Percentiles rank a stretch among this genome's conserved stretches.
These are phyloP conservation scores for Leccinum incarnatum DNA, from an alignment of 768 basidiomycete species.

Conservation along the genomic window DNA sequence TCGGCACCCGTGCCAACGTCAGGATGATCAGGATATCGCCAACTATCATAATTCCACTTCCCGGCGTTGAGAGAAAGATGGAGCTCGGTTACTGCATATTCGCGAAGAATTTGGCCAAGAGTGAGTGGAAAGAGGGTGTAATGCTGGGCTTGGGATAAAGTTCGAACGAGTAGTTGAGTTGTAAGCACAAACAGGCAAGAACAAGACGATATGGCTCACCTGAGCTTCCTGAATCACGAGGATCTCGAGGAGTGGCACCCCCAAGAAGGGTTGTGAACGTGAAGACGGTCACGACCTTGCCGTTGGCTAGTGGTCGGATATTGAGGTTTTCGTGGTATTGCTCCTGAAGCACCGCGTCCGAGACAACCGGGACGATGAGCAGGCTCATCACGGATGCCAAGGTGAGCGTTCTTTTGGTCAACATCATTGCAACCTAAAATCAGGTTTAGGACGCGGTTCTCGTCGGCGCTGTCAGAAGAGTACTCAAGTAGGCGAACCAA, in stretches of 20 bases:
- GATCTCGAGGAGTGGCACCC: slow-evolving; percentile 54
- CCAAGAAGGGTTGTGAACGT: slow-evolving; percentile 67
- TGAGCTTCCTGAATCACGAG: slow-evolving; percentile 41
- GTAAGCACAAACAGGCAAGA: not conserved
- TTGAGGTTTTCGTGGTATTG: slow-evolving; percentile 49
- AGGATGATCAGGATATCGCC: slow-evolving; percentile 77
- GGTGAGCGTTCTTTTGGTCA: slow-evolving; percentile 3
- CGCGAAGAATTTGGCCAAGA: slow-evolving; percentile 81
- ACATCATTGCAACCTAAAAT: not conserved
- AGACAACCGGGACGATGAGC: slow-evolving; percentile 6
- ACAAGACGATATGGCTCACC: slow-evolving; percentile 39
- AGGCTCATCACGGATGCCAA: slow-evolving; percentile 10
- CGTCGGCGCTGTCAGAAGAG: not conserved
- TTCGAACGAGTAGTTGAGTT: not conserved
- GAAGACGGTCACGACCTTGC: slow-evolving; percentile 78
- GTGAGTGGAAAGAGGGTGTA: slow-evolving; percentile 84
- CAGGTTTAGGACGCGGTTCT: not conserved
- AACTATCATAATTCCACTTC: slow-evolving; percentile 82
- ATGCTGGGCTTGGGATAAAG: slow-evolving; percentile 61
- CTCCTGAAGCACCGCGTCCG: slow-evolving; percentile 22
- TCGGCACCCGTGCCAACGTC: slow-evolving; percentile 86
- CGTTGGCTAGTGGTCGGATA: slow-evolving; percentile 69
- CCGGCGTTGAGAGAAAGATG: slow-evolving; percentile 90
- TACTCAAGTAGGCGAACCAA: not conserved
- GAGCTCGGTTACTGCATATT: slow-evolving; percentile 83